phyloP scores from a whole-genome alignment of 1,284 basidiomycete genomes.

The Ganoderma lucidum region DNA sequence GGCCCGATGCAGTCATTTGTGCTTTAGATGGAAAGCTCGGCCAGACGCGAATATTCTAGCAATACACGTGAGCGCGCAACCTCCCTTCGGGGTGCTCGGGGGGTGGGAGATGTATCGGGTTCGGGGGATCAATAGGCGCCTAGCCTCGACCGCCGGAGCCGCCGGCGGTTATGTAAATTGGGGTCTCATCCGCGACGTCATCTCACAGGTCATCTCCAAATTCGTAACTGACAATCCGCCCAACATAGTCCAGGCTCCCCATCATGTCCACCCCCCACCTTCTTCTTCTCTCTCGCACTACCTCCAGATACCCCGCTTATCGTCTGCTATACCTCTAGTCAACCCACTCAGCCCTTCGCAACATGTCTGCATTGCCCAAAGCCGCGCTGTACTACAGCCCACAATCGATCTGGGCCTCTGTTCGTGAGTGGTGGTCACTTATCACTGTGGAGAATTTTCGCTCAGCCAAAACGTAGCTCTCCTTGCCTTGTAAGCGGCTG shows the following conservation, averaged over 20 bases:
- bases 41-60: conserved; percentile 33
- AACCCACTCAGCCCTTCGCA: not conserved
- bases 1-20: conserved; percentile 3
- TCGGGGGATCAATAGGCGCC: not conserved
- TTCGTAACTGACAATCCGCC: conserved; percentile 5
- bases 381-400: conserved; percentile 54
- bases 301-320: conserved; percentile 7
- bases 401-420: conserved; percentile 66
- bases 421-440: conserved; percentile 52
- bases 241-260: conserved; percentile 12
- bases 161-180: not conserved
- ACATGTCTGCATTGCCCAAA: conserved; percentile 42
- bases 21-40: conserved; percentile 10
- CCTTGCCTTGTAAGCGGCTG: conserved; percentile 54
- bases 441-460: conserved; percentile 8
- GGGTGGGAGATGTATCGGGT: conserved; percentile 19
- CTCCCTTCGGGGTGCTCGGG: not conserved
- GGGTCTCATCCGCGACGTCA: conserved; percentile 23
- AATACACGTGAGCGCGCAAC: conserved; percentile 31
- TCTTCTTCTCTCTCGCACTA: conserved; percentile 15
- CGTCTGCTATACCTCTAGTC: not conserved
- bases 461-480: conserved; percentile 45
- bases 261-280: conserved; percentile 21
- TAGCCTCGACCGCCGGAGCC: not conserved
- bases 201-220: conserved; percentile 11